phyloP scores from a whole-genome alignment of 2,329 filamentous ascomycete genomes.

The Colletotrichum sp. region DNA sequence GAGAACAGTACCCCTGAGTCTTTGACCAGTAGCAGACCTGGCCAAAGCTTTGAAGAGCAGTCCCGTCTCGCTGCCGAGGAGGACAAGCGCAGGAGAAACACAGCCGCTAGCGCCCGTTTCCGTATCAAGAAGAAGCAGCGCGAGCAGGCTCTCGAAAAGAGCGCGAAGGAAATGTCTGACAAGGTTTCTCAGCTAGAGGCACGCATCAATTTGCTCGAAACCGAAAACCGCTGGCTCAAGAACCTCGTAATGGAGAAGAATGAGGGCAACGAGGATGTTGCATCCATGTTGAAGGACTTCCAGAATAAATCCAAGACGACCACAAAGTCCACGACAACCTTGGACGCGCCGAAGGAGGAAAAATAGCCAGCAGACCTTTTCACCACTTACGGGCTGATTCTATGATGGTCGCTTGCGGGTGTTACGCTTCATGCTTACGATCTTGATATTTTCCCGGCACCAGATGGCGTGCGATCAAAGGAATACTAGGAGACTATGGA shows the following conservation, averaged over 20 bases:
- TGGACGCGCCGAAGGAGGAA: not conserved
- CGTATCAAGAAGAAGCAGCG: slow-evolving; percentile 96
- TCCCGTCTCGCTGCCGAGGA: slow-evolving; percentile 81
- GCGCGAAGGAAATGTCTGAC: slow-evolving; percentile 82
- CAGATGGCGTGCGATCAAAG: not conserved
- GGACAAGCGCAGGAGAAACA: slow-evolving; percentile 89
- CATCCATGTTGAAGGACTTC: slow-evolving; percentile 58
- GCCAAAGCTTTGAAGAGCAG: slow-evolving; percentile 70
- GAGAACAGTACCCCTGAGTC: slow-evolving; percentile 55
- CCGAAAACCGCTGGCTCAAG: slow-evolving; percentile 84
- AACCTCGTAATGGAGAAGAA: slow-evolving; percentile 84
- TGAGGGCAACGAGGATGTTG: slow-evolving; percentile 61
- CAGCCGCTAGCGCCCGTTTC: slow-evolving; percentile 86
- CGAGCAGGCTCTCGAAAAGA: slow-evolving; percentile 83
- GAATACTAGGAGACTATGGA: not conserved
- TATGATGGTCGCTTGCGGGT: not conserved
- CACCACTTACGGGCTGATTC: not conserved
- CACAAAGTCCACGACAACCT: not conserved
- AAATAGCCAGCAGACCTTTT: not conserved
- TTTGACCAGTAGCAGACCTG: slow-evolving; percentile 38
- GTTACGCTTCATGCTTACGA: slow-evolving; percentile 2
- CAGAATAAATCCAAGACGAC: slow-evolving; percentile 35
- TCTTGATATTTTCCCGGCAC: not conserved
- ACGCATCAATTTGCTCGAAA: slow-evolving; percentile 78
- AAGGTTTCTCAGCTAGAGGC: slow-evolving; percentile 76